phyloP scores from a whole-genome alignment of 225 moss, liverwort and hornwort genomes.

The Ulota crispa region DNA sequence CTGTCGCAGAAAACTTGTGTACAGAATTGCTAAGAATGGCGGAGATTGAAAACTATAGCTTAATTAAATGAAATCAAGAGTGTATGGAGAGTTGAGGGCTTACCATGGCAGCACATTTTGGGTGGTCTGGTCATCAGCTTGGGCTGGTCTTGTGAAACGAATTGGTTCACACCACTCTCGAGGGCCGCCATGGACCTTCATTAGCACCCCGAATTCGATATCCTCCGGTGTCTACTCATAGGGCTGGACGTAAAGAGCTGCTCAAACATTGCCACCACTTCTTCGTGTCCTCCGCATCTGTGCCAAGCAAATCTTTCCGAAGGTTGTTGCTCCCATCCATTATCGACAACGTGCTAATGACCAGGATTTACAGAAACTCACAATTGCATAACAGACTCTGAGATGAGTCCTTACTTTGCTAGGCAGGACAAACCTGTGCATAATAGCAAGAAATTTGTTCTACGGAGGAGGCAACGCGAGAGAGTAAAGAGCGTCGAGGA shows the following conservation, averaged over 20 bases:
- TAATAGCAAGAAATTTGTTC: neutral
- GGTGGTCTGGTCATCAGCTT: constrained; percentile 19
- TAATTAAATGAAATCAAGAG: neutral
- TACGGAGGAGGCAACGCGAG: neutral
- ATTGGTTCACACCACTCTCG: constrained; percentile 30
- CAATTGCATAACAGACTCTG: neutral
- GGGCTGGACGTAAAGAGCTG: constrained; percentile 2
- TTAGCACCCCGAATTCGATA: constrained; percentile 3
- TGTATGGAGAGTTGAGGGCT: neutral
- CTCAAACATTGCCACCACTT: constrained; percentile 13
- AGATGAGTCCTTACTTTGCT: neutral
- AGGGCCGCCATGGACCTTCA: constrained; percentile 22
- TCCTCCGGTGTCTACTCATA: neutral
- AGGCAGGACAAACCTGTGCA: neutral
- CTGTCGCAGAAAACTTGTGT: neutral
- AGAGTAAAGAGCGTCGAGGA: neutral
- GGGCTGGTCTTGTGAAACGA: constrained; percentile 10
- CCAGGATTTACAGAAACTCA: neutral
- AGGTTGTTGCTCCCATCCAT: neutral
- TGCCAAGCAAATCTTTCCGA: neutral
- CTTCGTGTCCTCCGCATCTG: neutral
- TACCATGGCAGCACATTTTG: constrained; percentile 23
- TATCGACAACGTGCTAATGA: neutral
- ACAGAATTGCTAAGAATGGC: neutral
- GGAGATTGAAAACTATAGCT: neutral